phyloP scores from a whole-genome alignment of 2,329 filamentous ascomycete genomes.

The Botrytis tulipae region DNA sequence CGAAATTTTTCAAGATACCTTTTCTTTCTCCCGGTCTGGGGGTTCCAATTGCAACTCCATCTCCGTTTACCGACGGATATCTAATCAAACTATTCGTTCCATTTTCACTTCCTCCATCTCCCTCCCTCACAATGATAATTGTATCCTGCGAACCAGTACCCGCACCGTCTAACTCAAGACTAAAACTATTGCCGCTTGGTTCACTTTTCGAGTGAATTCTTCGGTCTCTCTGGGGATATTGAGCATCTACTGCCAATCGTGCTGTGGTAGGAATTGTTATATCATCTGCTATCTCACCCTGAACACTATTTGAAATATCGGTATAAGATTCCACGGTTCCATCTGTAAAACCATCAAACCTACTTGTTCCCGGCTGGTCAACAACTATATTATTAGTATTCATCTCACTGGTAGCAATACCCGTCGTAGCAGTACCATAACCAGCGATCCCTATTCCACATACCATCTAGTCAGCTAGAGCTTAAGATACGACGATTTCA shows the following conservation, averaged over 20 bases:
- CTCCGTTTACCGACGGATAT: background rate
- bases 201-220: conserved; percentile 5
- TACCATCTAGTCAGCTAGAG: background rate
- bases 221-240: background rate
- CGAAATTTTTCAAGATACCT: background rate
- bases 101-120: background rate
- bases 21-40: background rate
- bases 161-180: background rate
- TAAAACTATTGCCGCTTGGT: background rate
- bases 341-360: background rate
- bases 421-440: background rate
- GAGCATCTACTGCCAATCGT: background rate
- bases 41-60: background rate
- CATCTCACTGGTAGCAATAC: background rate
- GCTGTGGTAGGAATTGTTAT: background rate
- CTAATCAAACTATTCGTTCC: background rate
- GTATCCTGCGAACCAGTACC: background rate
- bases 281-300: background rate
- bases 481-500: background rate
- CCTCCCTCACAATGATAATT: background rate
- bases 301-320: no score
- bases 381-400: background rate
- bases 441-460: background rate
- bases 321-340: background rate
- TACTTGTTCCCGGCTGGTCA: background rate